Evolutionary conservation across 2,329 filamentous ascomycete genomes (phyloP).

Genomic region (Rutstroemia sp.): DNA sequence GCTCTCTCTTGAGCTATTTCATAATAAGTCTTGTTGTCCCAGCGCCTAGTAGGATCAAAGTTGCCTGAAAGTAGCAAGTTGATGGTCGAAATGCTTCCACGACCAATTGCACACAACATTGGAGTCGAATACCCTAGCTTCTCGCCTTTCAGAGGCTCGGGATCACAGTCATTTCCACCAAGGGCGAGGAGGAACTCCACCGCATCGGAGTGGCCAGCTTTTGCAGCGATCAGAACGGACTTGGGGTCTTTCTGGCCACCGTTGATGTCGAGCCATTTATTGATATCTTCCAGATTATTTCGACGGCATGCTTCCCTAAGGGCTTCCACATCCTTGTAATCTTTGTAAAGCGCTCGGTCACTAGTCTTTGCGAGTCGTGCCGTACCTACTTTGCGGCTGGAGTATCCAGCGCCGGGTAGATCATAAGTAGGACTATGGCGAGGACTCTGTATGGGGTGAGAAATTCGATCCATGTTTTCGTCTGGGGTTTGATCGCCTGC

Average conservation of each 20-base stretch:
- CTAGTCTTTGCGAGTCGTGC: slow-evolving; percentile 53
- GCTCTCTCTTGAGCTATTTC: slow-evolving; percentile 65
- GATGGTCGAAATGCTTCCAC: slow-evolving; percentile 78
- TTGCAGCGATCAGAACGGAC: slow-evolving; percentile 82
- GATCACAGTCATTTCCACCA: slow-evolving; percentile 55
- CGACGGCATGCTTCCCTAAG: slow-evolving; percentile 52
- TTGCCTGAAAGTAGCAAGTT: slow-evolving; percentile 69
- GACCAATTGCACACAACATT: slow-evolving; percentile 88
- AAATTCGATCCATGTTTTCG: slow-evolving; percentile 35
- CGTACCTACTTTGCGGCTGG: slow-evolving; percentile 42
- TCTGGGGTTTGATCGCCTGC: slow-evolving; percentile 44
- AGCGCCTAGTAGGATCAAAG: slow-evolving; percentile 75
- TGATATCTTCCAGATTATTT: slow-evolving; percentile 55
- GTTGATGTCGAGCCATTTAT: slow-evolving; percentile 49
- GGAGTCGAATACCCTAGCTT: slow-evolving; percentile 74
- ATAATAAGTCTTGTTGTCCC: slow-evolving; percentile 73
- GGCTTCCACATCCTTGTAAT: slow-evolving; percentile 20
- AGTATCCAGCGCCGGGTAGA: slow-evolving; percentile 12
- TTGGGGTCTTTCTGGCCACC: slow-evolving; percentile 61
- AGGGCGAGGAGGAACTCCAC: slow-evolving; percentile 38
- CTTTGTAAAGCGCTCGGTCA: slow-evolving; percentile 56
- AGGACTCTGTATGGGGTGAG: slow-evolving; percentile 50
- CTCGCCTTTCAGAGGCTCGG: slow-evolving; percentile 50
- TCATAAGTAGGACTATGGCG: slow-evolving; percentile 44
- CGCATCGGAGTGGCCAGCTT: slow-evolving; percentile 71